Conservation (phyloP, 2,329 filamentous ascomycete species). For the Microsporum ferrugineum region DNA sequence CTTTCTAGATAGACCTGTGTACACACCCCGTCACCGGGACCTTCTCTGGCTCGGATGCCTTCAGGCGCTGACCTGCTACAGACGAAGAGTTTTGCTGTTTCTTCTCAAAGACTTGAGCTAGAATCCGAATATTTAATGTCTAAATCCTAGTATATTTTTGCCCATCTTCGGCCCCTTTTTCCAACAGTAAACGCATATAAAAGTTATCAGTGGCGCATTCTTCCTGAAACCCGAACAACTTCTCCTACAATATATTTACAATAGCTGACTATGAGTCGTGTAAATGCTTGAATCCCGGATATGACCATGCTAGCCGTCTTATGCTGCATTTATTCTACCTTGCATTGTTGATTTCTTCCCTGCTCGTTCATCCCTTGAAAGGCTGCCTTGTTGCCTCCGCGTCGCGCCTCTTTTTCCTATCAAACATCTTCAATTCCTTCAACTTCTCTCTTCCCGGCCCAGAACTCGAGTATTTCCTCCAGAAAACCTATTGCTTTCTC, state of each 20-base stretch:
- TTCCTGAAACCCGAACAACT: background rate
- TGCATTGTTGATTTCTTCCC: background rate
- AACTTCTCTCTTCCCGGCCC: background rate
- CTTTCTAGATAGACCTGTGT: background rate
- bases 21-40: background rate
- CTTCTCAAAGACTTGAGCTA: background rate
- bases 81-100: background rate
- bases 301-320: background rate
- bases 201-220: background rate
- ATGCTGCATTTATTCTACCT: background rate
- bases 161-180: background rate
- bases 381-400: background rate
- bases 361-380: background rate
- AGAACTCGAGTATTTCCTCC: background rate
- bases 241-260: background rate
- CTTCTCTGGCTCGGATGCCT: background rate
- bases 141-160: background rate
- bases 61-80: background rate
- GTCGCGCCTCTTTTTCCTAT: background rate
- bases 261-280: background rate
- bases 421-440: background rate
- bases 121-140: background rate
- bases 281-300: background rate
- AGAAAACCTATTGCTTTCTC: background rate
- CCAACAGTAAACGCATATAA: background rate